Conservation (phyloP, 1,284 basidiomycete species). For the Boletus hoseneyae region DNA sequence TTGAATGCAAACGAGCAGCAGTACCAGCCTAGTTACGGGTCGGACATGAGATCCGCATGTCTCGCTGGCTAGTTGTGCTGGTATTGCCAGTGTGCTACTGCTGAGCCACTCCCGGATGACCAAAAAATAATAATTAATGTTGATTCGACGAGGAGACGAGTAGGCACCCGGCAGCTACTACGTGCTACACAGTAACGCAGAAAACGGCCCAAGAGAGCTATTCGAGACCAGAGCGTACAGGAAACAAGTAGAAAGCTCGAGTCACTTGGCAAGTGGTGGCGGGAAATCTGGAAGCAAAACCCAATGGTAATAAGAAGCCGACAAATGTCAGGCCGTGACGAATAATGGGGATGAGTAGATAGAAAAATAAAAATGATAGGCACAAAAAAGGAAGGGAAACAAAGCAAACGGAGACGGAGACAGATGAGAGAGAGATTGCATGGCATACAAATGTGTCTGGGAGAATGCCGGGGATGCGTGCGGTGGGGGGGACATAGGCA, state of each 20-base stretch:
- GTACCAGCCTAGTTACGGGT: too few relatives aligned
- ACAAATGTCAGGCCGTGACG: constrained; percentile 20
- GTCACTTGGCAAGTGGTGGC: constrained; percentile 22
- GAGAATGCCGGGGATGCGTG: constrained; percentile 20
- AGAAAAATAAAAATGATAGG: constrained; percentile 28
- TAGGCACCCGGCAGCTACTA: constrained; percentile 36
- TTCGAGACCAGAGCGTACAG: constrained; percentile 30
- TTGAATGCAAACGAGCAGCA: too few relatives aligned
- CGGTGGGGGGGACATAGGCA: constrained; percentile 25
- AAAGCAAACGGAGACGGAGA: constrained; percentile 27
- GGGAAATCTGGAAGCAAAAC: constrained; percentile 5
- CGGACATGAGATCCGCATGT: too few relatives aligned
- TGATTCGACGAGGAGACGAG: constrained; percentile 28
- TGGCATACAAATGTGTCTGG: constrained; percentile 28
- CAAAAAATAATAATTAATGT: constrained; percentile 28
- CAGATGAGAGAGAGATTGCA: constrained; percentile 9
- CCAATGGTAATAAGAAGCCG: constrained; percentile 31
- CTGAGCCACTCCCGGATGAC: too few relatives aligned
- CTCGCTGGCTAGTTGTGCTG: too few relatives aligned
- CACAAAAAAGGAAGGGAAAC: constrained; percentile 16
- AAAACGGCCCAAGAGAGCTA: constrained; percentile 27
- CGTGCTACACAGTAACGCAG: constrained; percentile 34
- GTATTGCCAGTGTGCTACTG: too few relatives aligned
- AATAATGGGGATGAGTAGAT: constrained; percentile 35
- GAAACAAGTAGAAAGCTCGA: constrained; percentile 33